Evolutionary conservation across 164 flowering plant genomes (phyloP).

Genomic region (Kalanchoe fedtschenkoi): DNA sequence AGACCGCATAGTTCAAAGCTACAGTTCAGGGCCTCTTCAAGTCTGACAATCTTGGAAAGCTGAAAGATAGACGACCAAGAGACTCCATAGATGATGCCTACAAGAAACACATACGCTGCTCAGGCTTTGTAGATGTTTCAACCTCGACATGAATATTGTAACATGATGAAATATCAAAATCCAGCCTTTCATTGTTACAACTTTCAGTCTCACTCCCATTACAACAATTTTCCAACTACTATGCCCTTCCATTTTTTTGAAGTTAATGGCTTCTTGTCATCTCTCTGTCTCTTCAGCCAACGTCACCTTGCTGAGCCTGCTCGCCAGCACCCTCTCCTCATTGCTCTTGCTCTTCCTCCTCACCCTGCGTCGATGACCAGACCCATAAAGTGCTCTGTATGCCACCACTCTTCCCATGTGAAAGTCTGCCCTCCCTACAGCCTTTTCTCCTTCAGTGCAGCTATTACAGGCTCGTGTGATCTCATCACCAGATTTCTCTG

Average conservation of each 20-base stretch:
- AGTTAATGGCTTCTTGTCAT: background rate
- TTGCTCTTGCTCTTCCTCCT: slow-evolving; percentile 20
- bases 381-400: slow-evolving; percentile 36
- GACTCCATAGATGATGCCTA: slow-evolving; percentile 33
- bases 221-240: too few species aligned
- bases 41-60: slow-evolving; percentile 36
- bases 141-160: too few species aligned
- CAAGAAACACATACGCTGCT: slow-evolving; percentile 42
- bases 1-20: slow-evolving; percentile 48
- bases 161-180: too few species aligned
- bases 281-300: slow-evolving; percentile 22
- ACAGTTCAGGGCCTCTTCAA: slow-evolving; percentile 28
- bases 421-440: background rate
- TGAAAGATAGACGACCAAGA: slow-evolving; percentile 42
- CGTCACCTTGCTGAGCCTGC: slow-evolving; percentile 49
- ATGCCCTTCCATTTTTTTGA: too few species aligned
- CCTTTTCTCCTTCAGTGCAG: slow-evolving; percentile 10
- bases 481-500: slow-evolving; percentile 16
- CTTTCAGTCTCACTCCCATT: background rate
- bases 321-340: slow-evolving; percentile 24
- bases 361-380: slow-evolving; percentile 23
- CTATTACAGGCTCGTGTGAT: slow-evolving; percentile 7
- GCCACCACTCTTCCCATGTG: slow-evolving; percentile 34
- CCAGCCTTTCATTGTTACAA: background rate
- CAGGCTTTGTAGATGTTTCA: too few species aligned